phyloP scores from a whole-genome alignment of 345 rosid genomes.

The Syzygium oleosum region DNA sequence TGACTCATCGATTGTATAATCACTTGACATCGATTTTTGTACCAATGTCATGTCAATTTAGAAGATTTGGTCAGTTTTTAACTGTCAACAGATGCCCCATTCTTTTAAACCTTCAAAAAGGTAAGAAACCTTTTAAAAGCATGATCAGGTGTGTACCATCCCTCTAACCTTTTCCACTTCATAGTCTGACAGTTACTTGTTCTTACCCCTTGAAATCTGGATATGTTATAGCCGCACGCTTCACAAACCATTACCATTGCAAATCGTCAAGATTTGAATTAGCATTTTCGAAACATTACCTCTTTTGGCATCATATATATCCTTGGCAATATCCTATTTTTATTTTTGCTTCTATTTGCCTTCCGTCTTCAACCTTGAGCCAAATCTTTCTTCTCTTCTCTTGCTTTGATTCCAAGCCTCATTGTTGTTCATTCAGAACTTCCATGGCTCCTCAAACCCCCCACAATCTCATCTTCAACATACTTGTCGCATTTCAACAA shows the following conservation, averaged over 20 bases:
- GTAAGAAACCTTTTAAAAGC: background rate
- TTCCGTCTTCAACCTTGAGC: background rate
- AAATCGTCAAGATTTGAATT: rapidly evolving
- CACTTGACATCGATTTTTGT: no score
- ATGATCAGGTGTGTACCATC: rapidly evolving
- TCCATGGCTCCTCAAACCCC: background rate
- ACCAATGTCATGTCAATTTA: no score
- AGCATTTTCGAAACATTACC: no score
- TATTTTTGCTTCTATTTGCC: background rate
- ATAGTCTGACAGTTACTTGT: background rate
- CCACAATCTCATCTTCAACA: background rate
- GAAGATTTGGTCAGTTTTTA: no score
- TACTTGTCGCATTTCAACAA: background rate
- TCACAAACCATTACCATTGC: background rate
- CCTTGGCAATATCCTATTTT: no score
- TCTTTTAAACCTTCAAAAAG: no score
- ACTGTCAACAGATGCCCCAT: no score
- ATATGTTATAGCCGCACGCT: background rate
- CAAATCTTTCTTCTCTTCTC: background rate
- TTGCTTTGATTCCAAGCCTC: background rate
- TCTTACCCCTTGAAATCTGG: background rate
- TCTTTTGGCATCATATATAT: background rate
- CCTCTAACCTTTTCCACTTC: background rate
- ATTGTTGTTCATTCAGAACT: background rate
- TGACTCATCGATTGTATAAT: no score